These are phyloP conservation scores for Acanthamoeba polyphaga DNA, from an alignment of 208 protist genomes.

Conservation along the genomic window DNA sequence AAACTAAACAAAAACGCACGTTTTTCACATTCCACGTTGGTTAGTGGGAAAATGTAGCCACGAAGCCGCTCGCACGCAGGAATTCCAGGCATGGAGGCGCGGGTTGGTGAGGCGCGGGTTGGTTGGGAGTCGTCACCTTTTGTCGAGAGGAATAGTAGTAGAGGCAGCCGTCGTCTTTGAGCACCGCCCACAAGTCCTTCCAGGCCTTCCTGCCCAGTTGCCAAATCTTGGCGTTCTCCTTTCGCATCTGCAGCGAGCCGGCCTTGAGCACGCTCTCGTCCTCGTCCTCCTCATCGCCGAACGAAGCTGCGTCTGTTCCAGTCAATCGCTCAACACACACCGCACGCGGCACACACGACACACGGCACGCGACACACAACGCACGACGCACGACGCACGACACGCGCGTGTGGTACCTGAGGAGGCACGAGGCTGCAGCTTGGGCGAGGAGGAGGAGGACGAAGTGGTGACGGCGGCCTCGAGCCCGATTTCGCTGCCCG, in stretches of 20 bases:
- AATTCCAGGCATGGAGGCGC: neutral
- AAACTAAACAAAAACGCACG: neutral
- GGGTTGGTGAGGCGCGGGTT: neutral
- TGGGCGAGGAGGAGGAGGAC: neutral
- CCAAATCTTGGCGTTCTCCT: slow-evolving; percentile 5
- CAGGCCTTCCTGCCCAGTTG: neutral
- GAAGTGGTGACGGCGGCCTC: neutral
- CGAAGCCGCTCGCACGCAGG: too few species aligned
- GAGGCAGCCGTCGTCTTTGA: neutral
- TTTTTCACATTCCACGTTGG: neutral
- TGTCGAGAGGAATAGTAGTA: slow-evolving; percentile 17
- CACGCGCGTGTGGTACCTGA: neutral
- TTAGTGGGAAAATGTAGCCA: too few species aligned
- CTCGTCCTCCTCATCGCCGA: neutral
- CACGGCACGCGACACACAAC: too few species aligned
- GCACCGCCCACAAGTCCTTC: slow-evolving; percentile 23
- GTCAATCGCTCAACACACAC: too few species aligned
- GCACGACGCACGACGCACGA: neutral
- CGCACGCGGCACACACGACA: too few species aligned
- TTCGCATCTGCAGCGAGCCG: neutral
- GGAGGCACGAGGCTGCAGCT: neutral
- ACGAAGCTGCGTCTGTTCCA: neutral
- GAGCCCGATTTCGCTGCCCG: neutral
- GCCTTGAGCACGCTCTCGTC: slow-evolving; percentile 37
- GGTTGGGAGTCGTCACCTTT: neutral